Base-by-base conservation (phyloP, 2,329 filamentous ascomycete species). In the Didymella sp. region DNA sequence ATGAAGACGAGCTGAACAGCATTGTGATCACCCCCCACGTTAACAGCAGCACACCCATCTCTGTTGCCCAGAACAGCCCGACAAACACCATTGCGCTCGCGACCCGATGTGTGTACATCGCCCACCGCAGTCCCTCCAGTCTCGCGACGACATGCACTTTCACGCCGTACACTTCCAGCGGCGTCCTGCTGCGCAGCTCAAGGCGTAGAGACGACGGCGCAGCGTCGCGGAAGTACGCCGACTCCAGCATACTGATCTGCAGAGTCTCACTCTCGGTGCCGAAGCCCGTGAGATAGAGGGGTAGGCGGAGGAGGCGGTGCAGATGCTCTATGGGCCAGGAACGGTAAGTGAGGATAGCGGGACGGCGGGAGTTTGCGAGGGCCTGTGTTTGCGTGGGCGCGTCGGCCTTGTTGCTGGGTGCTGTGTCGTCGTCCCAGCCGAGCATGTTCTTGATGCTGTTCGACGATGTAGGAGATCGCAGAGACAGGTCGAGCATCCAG, bases 401-500 rank as follows among this genome's bases (percentile, higher is more conserved):
- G 13, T 28, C 19, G 0, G 19, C 12, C 21, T 30, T 2, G 38
- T 24, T 24, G 24, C 21, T 31, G 17, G 19, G 21, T 1, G 44
- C 40, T 0, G 6, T 40, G 7, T 61, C 59, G 1, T 74, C 71
- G 25, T 70, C 70, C 64, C 69, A 76, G 4, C 67, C 70, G 7
- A 75, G 51, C 40, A 67, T 35, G 6, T 59, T 57, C 46, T 63
- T 70, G 11, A 62, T 45, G 0, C 15, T 19, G 17, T 46, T 24
- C 30, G 58, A 56, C 0, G 55, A 44, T 2, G 50, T 51, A 2
- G 54, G 46, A 0, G 71, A 76, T 46, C 90, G 82, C 48, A 96
- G 84, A 58, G 87, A 84, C 15, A 96, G 79, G 43, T 90, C 88
- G 17, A 98, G 80, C 95, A 99, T 99, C 81, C 97, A 98, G 78